Base-by-base conservation (phyloP, 805 yeast species). In the Cyberlindnera maritima region DNA sequence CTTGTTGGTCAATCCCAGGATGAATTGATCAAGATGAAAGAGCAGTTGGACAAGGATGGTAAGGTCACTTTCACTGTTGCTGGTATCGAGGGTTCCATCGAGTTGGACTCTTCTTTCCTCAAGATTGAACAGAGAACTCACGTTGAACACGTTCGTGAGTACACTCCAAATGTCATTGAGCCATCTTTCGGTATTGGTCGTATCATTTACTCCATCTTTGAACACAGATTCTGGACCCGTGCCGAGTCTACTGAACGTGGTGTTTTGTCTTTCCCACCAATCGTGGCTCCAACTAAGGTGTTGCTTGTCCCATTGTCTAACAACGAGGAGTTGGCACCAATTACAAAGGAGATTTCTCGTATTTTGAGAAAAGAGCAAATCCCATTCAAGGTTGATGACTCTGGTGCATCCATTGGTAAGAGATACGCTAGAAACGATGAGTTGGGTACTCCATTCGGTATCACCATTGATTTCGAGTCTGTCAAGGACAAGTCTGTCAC, bases 161-260 rank as follows among this genome's bases (percentile, higher is more conserved):
- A 72, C 72, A 88, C 88, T 56, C 99, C 99, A 53, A 90, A 88
- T 66, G 99, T 94, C 52, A 94, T 94, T 62, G 99, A 94, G 74
- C 99, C 99, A 53, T 94, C 99, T 7, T 94, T 94, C 64, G 99
- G 99, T 80, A 85, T 94, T 65, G 99, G 99, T 50, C 91, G 99
- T 75, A 89, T 95, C 67, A 75, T 94, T 56, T 94, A 94, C 74
- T 80, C 96, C 34, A 70, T 92, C 57, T 87, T 91, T 62, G 99
- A 94, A 75, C 99, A 94, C 71, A 77, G 80, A 43, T 94, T 85
- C 86, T 94, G 97, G 96, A 71, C 85, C 46, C 85, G 99, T 72
- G 89, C 96, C 17, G 97, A 87, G 65, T 89, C 87, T 57, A 79
- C 83, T 53, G 84, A 88, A 48, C 91, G 96, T 71, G 83, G 92